These are phyloP conservation scores for Cystobasidium slooffiae DNA, from an alignment of 1,284 basidiomycete genomes.

Conservation along the genomic window DNA sequence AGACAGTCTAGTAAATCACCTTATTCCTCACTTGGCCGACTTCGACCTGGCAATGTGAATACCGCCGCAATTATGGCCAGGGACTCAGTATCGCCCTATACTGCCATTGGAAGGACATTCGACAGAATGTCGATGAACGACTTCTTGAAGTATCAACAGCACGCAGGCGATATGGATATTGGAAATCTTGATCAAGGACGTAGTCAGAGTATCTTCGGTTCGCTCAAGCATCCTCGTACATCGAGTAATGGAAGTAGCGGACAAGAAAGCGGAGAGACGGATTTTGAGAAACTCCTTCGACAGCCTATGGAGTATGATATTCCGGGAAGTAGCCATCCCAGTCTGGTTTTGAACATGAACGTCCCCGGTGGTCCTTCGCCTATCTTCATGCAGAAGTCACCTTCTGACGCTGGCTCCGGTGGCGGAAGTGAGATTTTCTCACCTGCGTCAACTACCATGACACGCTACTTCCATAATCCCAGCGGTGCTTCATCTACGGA, in stretches of 20 bases:
- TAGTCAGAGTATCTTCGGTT: background rate
- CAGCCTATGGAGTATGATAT: constrained; percentile 15
- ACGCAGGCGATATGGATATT: background rate
- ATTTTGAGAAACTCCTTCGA: constrained; percentile 4
- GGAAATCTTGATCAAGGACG: background rate
- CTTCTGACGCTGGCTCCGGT: background rate
- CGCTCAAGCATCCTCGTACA: background rate
- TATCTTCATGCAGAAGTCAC: constrained; percentile 19
- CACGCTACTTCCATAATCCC: background rate
- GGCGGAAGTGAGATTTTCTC: constrained; percentile 16
- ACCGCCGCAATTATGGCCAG: too few species aligned
- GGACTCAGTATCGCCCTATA: background rate
- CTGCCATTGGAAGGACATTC: background rate
- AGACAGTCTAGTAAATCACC: constrained; percentile 5
- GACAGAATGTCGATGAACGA: background rate
- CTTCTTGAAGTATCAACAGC: background rate
- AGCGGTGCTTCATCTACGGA: constrained; percentile 11
- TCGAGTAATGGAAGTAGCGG: constrained; percentile 9
- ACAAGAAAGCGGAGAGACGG: background rate
- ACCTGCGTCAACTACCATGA: background rate
- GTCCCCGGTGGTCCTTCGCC: constrained; percentile 12
- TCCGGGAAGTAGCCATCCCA: too few species aligned
- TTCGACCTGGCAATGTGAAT: background rate
- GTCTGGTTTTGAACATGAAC: too few species aligned
- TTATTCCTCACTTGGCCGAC: background rate